These are phyloP conservation scores for Senna siamea DNA, from an alignment of 306 rosid species.

Conservation along the genomic window DNA sequence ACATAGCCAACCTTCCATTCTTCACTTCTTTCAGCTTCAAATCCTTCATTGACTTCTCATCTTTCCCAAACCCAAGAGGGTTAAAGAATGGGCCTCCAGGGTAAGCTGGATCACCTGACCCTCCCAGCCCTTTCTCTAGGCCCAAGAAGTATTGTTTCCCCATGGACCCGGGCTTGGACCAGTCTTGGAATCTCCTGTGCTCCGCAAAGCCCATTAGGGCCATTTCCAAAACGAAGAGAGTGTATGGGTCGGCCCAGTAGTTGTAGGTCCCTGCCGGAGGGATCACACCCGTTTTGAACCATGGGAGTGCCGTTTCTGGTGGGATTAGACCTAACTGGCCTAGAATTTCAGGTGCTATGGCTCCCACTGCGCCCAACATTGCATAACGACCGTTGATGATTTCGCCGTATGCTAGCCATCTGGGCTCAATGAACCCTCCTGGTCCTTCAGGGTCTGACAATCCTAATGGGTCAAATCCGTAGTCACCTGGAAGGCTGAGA, in stretches of 20 bases:
- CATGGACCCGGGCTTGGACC: slow-evolving; percentile 89
- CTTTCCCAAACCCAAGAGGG: slow-evolving; percentile 94
- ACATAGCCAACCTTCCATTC: slow-evolving; percentile 97
- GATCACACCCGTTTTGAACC: slow-evolving; percentile 92
- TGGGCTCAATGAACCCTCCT: slow-evolving; percentile 96
- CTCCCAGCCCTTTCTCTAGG: slow-evolving; percentile 73
- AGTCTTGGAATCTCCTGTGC: slow-evolving; percentile 90
- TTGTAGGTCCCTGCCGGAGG: slow-evolving; percentile 91
- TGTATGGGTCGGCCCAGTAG: slow-evolving; percentile 96
- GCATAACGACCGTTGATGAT: slow-evolving; percentile 85
- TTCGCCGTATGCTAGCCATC: slow-evolving; percentile 94
- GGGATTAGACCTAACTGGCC: slow-evolving; percentile 84
- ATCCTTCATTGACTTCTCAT: slow-evolving; percentile 82
- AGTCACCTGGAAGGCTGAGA: slow-evolving; percentile 94
- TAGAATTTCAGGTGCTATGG: slow-evolving; percentile 84
- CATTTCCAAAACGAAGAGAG: slow-evolving; percentile 76
- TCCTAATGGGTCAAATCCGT: slow-evolving; percentile 89
- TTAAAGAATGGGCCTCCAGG: slow-evolving; percentile 94
- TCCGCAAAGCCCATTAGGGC: slow-evolving; percentile 96
- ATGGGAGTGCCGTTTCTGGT: slow-evolving; percentile 87
- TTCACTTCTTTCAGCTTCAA: slow-evolving; percentile 92
- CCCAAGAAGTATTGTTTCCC: slow-evolving; percentile 90
- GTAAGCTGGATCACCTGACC: slow-evolving; percentile 85
- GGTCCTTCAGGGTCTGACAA: slow-evolving; percentile 98
- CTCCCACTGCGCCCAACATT: slow-evolving; percentile 84